phyloP scores from a whole-genome alignment of 192 early-diverging fungal species.

The Chytriomyces confervae region DNA sequence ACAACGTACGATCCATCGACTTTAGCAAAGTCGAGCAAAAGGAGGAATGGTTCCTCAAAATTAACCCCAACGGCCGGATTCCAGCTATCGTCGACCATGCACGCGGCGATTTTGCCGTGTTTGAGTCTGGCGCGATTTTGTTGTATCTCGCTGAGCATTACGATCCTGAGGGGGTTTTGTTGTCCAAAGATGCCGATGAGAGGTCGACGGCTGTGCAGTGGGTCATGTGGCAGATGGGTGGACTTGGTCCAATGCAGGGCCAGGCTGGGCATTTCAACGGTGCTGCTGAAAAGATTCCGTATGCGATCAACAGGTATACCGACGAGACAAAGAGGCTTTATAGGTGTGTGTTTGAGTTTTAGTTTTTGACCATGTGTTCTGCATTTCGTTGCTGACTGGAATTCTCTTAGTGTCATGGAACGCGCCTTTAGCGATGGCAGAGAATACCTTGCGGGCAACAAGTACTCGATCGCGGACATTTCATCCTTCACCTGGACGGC shows the following conservation, averaged over 20 bases:
- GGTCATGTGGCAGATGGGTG: conserved; percentile 60
- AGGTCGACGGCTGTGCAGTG: conserved; percentile 55
- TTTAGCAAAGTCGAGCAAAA: conserved; percentile 56
- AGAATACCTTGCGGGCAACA: conserved; percentile 37
- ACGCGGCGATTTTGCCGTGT: conserved; percentile 58
- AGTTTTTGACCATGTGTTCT: too few species aligned
- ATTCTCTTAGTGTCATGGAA: conserved; percentile 33
- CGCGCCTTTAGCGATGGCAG: conserved; percentile 17
- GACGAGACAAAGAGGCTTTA: conserved; percentile 58
- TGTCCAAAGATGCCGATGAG: conserved; percentile 50
- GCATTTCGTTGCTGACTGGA: too few species aligned
- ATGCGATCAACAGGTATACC: conserved; percentile 58
- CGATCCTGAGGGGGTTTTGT: conserved; percentile 51
- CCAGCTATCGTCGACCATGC: conserved; percentile 60
- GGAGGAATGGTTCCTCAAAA: conserved; percentile 37
- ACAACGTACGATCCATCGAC: conserved; percentile 44
- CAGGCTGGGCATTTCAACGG: conserved; percentile 59
- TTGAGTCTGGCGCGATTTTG: conserved; percentile 66
- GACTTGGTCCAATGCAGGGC: conserved; percentile 47
- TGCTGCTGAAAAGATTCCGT: conserved; percentile 59
- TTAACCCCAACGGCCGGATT: conserved; percentile 59
- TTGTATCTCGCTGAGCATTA: conserved; percentile 62
- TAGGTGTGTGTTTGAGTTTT: conserved; percentile 9
- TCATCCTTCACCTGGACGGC: conserved; percentile 53
- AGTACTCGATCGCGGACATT: conserved; percentile 60